A percentile compares a stretch with the other conserved stretches of the same genome.
phyloP scores from a whole-genome alignment of 768 basidiomycete species.

The Chalciporus pseudorubinellus region DNA sequence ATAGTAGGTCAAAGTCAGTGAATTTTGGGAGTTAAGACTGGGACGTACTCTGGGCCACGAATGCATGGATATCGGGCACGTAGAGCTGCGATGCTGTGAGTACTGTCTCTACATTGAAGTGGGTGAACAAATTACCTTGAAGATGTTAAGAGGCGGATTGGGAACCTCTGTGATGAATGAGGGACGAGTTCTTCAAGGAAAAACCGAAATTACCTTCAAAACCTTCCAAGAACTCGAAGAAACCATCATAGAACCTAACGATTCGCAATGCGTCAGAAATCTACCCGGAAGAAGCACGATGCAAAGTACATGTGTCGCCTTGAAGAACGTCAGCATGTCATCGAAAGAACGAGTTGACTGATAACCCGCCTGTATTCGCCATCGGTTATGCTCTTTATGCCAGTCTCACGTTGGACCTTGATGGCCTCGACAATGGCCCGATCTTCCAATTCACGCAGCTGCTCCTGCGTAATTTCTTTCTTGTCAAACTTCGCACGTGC shows the following conservation, averaged over 20 bases:
- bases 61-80: constrained; percentile 24
- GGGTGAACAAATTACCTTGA: constrained; percentile 15
- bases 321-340: neutral
- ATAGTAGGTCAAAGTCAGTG: neutral
- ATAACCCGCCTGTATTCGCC: constrained; percentile 38
- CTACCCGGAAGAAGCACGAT: neutral
- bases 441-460: constrained; percentile 40
- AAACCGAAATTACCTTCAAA: constrained; percentile 21
- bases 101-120: neutral
- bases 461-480: constrained; percentile 32
- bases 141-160: constrained; percentile 25
- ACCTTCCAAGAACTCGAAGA: constrained; percentile 26
- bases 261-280: neutral
- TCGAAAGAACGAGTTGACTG: constrained; percentile 13
- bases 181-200: neutral
- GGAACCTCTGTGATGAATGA: constrained; percentile 18
- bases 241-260: constrained; percentile 28
- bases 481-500: constrained; percentile 36
- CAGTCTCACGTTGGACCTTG: constrained; percentile 38
- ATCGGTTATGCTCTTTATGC: constrained; percentile 42
- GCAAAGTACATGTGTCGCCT: constrained; percentile 27
- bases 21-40: neutral
- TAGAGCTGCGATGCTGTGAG: constrained; percentile 18
- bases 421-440: constrained; percentile 37
- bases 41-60: constrained; percentile 16